Percentiles rank a stretch among this genome's conserved stretches.
phyloP scores from a whole-genome alignment of 108 stramenopile genomes.

The Asterionellopsis glacialis region DNA sequence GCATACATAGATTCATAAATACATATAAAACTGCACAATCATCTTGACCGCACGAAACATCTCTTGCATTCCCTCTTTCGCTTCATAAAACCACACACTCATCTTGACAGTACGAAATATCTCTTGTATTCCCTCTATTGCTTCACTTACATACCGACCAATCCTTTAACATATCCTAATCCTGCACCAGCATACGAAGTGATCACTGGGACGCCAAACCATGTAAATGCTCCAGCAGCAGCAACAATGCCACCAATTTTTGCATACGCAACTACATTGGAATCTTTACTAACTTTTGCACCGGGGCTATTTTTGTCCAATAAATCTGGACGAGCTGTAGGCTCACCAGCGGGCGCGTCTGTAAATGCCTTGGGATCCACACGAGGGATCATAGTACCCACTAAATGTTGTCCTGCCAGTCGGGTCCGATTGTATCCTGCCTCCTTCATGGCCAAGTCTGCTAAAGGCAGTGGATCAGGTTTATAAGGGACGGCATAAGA shows the following conservation, averaged over 20 bases:
- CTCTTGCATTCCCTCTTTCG: no score
- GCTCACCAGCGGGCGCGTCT: conserved; percentile 56
- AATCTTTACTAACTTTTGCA: conserved; percentile 30
- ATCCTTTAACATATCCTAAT: neutral
- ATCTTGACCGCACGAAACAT: no score
- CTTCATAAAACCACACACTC: no score
- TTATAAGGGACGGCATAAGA: conserved; percentile 58
- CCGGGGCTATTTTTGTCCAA: conserved; percentile 44
- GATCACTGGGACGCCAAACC: conserved; percentile 46
- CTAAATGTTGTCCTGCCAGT: conserved; percentile 61
- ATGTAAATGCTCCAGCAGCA: conserved; percentile 43
- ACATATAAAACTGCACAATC: no score
- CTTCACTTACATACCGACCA: no score
- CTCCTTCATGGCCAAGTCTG: conserved; percentile 71
- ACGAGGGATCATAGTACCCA: conserved; percentile 69
- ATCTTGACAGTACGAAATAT: no score
- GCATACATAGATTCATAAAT: no score
- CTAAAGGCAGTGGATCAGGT: conserved; percentile 34
- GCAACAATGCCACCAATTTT: conserved; percentile 53
- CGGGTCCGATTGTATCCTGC: conserved; percentile 57
- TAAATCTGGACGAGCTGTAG: conserved; percentile 46
- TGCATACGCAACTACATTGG: conserved; percentile 36
- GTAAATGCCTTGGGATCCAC: conserved; percentile 28
- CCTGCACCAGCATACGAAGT: neutral
- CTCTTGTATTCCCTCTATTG: no score